phyloP scores from a whole-genome alignment of 73 alveolate species.

The Stentor roeselii region DNA sequence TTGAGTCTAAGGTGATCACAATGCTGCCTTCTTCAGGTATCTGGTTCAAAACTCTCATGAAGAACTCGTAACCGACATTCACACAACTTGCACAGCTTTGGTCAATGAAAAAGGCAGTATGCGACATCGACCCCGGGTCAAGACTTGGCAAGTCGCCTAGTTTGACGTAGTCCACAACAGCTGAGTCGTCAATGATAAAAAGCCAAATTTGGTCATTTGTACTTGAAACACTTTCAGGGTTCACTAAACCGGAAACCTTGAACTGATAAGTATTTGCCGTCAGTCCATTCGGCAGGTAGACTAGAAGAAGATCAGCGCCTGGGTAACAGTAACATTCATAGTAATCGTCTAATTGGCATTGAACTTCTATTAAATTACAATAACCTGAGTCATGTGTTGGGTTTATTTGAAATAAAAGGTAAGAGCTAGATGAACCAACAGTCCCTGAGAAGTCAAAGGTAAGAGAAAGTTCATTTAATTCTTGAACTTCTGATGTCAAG shows the following conservation, averaged over 20 bases:
- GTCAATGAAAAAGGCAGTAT: background rate
- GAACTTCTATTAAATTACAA: background rate
- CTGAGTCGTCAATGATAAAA: background rate
- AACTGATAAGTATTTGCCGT: background rate
- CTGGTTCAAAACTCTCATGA: constrained; percentile 20
- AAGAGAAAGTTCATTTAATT: background rate
- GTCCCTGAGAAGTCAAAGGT: background rate
- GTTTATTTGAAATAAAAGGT: constrained; percentile 1
- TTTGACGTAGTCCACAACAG: background rate
- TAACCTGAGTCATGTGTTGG: constrained; percentile 24
- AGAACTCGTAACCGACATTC: constrained; percentile 35
- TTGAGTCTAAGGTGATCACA: constrained; percentile 33
- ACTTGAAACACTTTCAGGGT: constrained; percentile 8
- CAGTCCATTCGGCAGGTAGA: background rate
- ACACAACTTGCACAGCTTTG: constrained; percentile 4
- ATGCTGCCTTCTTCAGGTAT: constrained; percentile 37
- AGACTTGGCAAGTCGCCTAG: background rate
- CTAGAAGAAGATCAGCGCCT: background rate
- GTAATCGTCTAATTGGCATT: background rate
- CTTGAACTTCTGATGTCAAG: background rate
- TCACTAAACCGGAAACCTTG: background rate
- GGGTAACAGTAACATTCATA: constrained; percentile 15
- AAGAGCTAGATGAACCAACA: background rate
- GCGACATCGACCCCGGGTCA: constrained; percentile 3
- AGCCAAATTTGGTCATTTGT: background rate